These are phyloP conservation scores for Tulasnella sp. DNA, from an alignment of 768 basidiomycete species.

Conservation along the genomic window DNA sequence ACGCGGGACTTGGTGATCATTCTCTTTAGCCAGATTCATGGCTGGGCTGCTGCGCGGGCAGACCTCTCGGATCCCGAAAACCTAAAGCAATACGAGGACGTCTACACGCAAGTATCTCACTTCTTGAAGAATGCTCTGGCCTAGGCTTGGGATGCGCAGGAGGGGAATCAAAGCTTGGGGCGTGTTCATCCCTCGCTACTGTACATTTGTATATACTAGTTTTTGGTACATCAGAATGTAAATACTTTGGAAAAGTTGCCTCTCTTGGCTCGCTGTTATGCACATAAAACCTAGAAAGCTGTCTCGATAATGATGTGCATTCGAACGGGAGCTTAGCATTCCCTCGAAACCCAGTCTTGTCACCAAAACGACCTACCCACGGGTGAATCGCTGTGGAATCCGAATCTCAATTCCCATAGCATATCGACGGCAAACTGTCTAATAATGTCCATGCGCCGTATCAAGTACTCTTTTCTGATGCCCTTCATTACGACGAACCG, in stretches of 20 bases:
- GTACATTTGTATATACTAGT: background rate
- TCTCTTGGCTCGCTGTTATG: conserved; percentile 38
- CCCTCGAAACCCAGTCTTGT: background rate
- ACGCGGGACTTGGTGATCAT: background rate
- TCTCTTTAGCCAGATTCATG: conserved; percentile 3
- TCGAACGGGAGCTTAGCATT: background rate
- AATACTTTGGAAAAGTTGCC: background rate
- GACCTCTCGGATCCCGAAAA: conserved; percentile 22
- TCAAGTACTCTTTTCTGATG: background rate
- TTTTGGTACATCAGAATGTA: no score
- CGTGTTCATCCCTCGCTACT: background rate
- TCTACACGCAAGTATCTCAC: background rate
- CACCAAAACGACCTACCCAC: background rate
- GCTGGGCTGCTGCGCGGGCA: conserved; percentile 27
- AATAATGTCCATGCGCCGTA: background rate
- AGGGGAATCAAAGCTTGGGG: background rate
- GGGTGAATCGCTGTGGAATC: background rate
- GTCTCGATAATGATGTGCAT: background rate
- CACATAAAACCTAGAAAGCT: background rate
- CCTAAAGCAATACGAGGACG: conserved; percentile 27
- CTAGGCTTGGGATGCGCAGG: background rate
- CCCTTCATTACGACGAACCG: background rate
- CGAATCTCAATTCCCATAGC: background rate
- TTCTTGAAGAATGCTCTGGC: conserved; percentile 22
- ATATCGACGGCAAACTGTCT: background rate